Percentiles rank a stretch among this genome's conserved stretches.
These are phyloP conservation scores for Parafenestella ontariensis DNA, from an alignment of 2,329 filamentous ascomycete genomes.

Conservation along the genomic window DNA sequence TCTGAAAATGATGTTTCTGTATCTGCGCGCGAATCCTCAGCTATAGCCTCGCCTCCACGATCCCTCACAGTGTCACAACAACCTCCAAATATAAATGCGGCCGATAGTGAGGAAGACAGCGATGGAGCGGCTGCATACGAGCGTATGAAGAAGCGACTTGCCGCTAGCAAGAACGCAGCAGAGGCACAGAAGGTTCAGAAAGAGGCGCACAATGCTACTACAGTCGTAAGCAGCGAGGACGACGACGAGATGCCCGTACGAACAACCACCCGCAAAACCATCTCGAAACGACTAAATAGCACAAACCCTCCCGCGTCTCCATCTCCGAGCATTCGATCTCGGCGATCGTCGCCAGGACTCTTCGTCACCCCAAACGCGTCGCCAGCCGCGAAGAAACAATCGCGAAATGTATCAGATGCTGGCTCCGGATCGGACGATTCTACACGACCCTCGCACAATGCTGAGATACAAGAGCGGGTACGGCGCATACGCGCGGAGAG, in stretches of 20 bases:
- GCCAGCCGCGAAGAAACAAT: slow-evolving; percentile 43
- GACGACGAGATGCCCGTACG: slow-evolving; percentile 41
- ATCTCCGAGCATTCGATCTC: slow-evolving; percentile 32
- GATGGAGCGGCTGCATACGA: slow-evolving; percentile 54
- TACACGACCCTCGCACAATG: slow-evolving; percentile 54
- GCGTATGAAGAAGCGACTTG: slow-evolving; percentile 55
- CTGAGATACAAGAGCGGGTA: slow-evolving; percentile 74
- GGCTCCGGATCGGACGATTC: slow-evolving; percentile 57
- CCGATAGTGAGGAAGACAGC: slow-evolving; percentile 34
- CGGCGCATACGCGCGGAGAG: slow-evolving; percentile 76
- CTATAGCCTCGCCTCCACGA: slow-evolving; percentile 46
- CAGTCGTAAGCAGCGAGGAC: slow-evolving; percentile 31
- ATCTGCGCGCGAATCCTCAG: slow-evolving; percentile 31
- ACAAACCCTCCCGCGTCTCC: slow-evolving; percentile 24
- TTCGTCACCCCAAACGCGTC: slow-evolving; percentile 62
- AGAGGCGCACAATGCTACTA: slow-evolving; percentile 6
- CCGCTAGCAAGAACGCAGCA: slow-evolving; percentile 32
- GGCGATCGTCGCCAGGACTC: slow-evolving; percentile 58
- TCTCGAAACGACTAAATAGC: slow-evolving; percentile 13
- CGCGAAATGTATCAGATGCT: slow-evolving; percentile 1
- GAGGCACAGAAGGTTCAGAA: slow-evolving; percentile 12
- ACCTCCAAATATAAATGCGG: slow-evolving; percentile 1
- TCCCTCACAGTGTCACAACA: background rate
- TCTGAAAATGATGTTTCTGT: slow-evolving; percentile 42
- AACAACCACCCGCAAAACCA: slow-evolving; percentile 20